A percentile compares a stretch with the other conserved stretches of the same genome.
These are phyloP conservation scores for Opeltia flavorubescens DNA, from an alignment of 495 filamentous ascomycete species.

Conservation along the genomic window DNA sequence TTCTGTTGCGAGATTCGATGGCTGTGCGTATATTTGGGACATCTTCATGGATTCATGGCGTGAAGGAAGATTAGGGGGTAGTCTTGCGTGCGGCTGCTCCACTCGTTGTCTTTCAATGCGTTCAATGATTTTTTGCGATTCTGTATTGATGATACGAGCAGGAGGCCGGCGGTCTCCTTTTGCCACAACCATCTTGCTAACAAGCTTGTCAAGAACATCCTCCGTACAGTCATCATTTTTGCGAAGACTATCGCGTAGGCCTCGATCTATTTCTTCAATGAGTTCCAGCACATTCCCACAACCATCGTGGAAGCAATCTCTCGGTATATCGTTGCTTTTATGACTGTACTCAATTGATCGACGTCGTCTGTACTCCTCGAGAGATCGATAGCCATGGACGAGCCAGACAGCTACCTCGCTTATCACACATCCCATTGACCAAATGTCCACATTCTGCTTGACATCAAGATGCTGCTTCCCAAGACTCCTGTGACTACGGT, in stretches of 20 bases:
- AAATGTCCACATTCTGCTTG: slow-evolving; percentile 25
- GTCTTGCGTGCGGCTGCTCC: too few species aligned
- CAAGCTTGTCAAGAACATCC: too few species aligned
- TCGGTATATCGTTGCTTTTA: slow-evolving; percentile 11
- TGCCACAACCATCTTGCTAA: too few species aligned
- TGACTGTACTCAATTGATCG: slow-evolving; percentile 17
- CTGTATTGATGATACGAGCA: too few species aligned
- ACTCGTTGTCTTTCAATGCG: too few species aligned
- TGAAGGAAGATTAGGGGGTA: too few species aligned
- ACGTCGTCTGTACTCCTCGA: slow-evolving; percentile 20
- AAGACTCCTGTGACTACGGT: slow-evolving; percentile 14
- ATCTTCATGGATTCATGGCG: too few species aligned
- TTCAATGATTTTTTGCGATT: too few species aligned
- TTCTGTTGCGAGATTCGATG: too few species aligned
- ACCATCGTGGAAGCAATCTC: slow-evolving; percentile 32
- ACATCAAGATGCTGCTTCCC: slow-evolving; percentile 5
- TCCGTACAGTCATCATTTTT: slow-evolving; percentile 15
- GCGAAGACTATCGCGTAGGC: slow-evolving; percentile 5
- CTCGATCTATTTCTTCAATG: slow-evolving; percentile 17
- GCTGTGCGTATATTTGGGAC: too few species aligned
- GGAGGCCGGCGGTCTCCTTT: too few species aligned
- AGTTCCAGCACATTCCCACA: slow-evolving; percentile 17
- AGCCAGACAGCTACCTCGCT: slow-evolving; percentile 32
- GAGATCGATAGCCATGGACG: slow-evolving; percentile 18
- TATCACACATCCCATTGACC: slow-evolving; percentile 31